These are phyloP conservation scores for Ophiocordyceps unilateralis DNA, from an alignment of 2,329 filamentous ascomycete species.

Conservation along the genomic window DNA sequence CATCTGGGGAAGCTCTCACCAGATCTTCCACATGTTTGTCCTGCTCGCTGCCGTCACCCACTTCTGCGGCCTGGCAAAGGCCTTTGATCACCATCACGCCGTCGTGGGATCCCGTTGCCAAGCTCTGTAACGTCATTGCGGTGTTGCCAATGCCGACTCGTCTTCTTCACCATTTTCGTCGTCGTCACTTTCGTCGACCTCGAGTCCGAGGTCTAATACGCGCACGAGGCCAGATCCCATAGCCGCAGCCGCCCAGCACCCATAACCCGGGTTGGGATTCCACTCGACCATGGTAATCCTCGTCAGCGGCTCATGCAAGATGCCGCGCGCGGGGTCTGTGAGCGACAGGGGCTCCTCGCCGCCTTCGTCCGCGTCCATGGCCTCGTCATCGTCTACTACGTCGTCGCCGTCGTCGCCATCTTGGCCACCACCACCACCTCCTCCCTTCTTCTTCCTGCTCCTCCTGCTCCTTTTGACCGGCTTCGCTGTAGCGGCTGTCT, in stretches of 20 bases:
- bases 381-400: conserved; percentile 5
- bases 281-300: conserved; percentile 45
- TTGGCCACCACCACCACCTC: too few species aligned
- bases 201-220: conserved; percentile 46
- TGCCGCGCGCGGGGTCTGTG: conserved; percentile 22
- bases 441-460: conserved; percentile 13
- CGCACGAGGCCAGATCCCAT: conserved; percentile 50
- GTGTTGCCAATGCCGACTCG: neutral
- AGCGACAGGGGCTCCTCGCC: conserved; percentile 15
- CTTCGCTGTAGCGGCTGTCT: conserved; percentile 16
- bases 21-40: conserved; percentile 88
- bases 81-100: conserved; percentile 73
- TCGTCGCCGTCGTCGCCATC: neutral
- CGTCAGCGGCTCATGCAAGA: conserved; percentile 44
- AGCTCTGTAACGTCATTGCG: conserved; percentile 2
- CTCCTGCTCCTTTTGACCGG: conserved; percentile 19
- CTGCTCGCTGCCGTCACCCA: conserved; percentile 68
- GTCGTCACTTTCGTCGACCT: conserved; percentile 8
- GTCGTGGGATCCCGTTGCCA: conserved; percentile 34
- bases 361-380: conserved; percentile 5
- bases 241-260: conserved; percentile 49
- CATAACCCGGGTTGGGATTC: conserved; percentile 50
- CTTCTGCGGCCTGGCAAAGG: conserved; percentile 62
- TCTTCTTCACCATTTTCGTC: neutral
- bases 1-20: conserved; percentile 84